Conservation (phyloP, 805 yeast genomes). For the Saccharomycopsis olivae region DNA sequence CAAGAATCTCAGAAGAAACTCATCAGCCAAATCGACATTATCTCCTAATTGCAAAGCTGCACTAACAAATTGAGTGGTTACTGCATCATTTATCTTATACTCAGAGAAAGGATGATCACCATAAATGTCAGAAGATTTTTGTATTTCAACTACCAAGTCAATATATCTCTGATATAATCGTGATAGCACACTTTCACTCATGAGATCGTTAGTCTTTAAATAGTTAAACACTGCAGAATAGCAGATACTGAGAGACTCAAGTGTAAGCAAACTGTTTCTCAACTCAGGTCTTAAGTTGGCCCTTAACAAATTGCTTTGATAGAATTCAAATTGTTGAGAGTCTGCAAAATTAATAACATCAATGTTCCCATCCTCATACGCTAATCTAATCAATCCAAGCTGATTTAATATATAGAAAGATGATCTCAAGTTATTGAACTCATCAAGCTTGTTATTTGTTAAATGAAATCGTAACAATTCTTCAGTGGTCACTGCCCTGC, state of each 20-base stretch:
- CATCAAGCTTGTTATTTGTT: not conserved
- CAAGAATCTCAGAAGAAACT: slow-evolving; percentile 6
- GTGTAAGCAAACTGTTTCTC: slow-evolving; percentile 2
- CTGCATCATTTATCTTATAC: slow-evolving; percentile 1
- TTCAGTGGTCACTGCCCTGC: not conserved
- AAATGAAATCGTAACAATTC: not conserved
- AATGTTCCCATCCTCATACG: slow-evolving; percentile 3
- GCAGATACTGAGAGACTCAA: slow-evolving; percentile 10
- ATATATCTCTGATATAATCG: slow-evolving; percentile 9
- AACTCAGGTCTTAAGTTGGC: slow-evolving; percentile 6
- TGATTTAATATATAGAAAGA: slow-evolving; percentile 13
- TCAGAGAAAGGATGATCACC: not conserved
- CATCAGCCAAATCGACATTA: slow-evolving; percentile 6
- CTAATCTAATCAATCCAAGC: slow-evolving; percentile 9
- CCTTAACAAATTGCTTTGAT: slow-evolving; percentile 4
- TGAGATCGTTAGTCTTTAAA: not conserved
- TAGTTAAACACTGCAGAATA: slow-evolving; percentile 8
- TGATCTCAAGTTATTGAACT: not conserved
- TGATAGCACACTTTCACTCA: not conserved
- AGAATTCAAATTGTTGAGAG: slow-evolving; percentile 8
- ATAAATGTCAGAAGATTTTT: not conserved
- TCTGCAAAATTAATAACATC: slow-evolving; percentile 5
- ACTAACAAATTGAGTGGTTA: slow-evolving; percentile 9
- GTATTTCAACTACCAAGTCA: slow-evolving; percentile 3
- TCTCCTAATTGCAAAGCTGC: not conserved